These are phyloP conservation scores for Micromonas commoda DNA, from an alignment of 139 green algal genomes.

Conservation along the genomic window DNA sequence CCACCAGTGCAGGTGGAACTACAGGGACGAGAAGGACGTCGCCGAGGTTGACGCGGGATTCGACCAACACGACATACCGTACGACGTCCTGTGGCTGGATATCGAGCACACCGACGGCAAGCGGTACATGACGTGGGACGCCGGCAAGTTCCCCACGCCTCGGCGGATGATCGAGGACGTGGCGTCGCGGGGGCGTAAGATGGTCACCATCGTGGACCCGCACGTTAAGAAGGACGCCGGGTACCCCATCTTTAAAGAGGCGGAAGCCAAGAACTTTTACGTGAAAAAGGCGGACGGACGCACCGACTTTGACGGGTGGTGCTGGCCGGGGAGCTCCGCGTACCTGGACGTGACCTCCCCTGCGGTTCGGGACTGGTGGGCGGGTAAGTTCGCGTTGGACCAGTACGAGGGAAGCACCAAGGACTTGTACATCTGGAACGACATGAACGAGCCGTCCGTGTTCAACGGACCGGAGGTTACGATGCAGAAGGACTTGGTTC, in stretches of 20 bases:
- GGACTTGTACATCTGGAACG: constrained; percentile 98
- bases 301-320: constrained; percentile 92
- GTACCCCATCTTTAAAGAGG: constrained; percentile 84
- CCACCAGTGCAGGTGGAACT: constrained; percentile 99
- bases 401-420: constrained; percentile 76
- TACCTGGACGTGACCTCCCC: constrained; percentile 89
- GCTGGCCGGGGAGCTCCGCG: constrained; percentile 84
- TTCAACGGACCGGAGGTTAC: constrained; percentile 98
- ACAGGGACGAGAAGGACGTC: constrained; percentile 71
- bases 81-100: constrained; percentile 98
- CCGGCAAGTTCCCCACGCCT: constrained; percentile 71
- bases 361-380: constrained; percentile 84
- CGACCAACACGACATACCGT: constrained; percentile 87
- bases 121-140: constrained; percentile 97
- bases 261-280: constrained; percentile 65
- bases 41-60: constrained; percentile 72
- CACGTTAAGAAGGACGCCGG: constrained; percentile 87
- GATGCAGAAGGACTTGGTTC: constrained; percentile 88
- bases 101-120: constrained; percentile 99
- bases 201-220: constrained; percentile 86
- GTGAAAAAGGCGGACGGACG: constrained; percentile 71
- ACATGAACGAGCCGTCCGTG: constrained; percentile 99
- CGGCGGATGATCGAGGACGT: constrained; percentile 68
- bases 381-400: constrained; percentile 67
- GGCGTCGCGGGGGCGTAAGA: constrained; percentile 60